Percentiles rank a stretch among this genome's conserved stretches.
Conservation (phyloP, 345 rosid genomes). For the Noccaea bulbosa region DNA sequence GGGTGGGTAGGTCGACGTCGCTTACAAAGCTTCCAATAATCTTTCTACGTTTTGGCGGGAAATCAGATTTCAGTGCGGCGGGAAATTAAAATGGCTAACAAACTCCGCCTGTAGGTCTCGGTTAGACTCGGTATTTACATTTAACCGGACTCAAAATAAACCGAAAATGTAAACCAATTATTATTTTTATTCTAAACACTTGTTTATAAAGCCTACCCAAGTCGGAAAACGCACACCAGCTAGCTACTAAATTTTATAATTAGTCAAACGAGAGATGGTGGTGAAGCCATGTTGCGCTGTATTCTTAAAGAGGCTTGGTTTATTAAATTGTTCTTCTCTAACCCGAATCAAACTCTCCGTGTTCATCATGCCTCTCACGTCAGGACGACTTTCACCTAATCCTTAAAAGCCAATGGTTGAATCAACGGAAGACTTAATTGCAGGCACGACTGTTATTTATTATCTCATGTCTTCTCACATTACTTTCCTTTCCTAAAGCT, state of each 20-base stretch:
- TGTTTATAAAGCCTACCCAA: neutral
- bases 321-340: neutral
- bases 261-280: conserved; percentile 28
- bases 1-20: neutral
- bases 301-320: conserved; percentile 6
- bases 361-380: conserved; percentile 46
- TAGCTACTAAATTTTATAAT: neutral
- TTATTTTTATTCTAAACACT: neutral
- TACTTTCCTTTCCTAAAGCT: conserved; percentile 3
- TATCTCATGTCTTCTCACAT: neutral
- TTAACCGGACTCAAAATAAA: conserved; percentile 14
- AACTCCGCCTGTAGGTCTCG: neutral
- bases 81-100: conserved; percentile 3
- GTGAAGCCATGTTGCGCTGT: conserved; percentile 33
- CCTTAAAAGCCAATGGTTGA: conserved; percentile 16
- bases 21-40: conserved; percentile 2
- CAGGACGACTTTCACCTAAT: conserved; percentile 34
- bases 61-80: conserved; percentile 28
- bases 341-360: conserved; percentile 21
- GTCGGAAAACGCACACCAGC: neutral
- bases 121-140: conserved; percentile 17
- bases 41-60: conserved; percentile 37
- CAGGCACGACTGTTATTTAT: conserved; percentile 35
- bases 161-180: conserved; percentile 1
- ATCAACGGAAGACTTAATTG: conserved; percentile 37